Evolutionary conservation across 257 asterid genomes (phyloP).

Genomic region (Lantana camara): DNA sequence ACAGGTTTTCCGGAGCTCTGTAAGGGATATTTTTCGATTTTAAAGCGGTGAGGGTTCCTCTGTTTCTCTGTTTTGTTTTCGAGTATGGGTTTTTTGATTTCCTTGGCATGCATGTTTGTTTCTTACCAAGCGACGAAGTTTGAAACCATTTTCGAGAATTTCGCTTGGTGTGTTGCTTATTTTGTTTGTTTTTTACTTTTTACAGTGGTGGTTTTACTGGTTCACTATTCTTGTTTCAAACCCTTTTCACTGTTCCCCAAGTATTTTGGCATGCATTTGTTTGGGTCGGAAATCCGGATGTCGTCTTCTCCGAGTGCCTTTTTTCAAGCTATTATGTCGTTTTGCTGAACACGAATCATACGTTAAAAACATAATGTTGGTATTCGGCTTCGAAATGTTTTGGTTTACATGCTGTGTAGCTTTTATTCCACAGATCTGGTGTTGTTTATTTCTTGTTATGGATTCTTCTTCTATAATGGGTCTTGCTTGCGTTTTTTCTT

Average conservation of each 20-base stretch:
- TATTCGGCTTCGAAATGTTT: neutral
- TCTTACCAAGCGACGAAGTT: neutral
- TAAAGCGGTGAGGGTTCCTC: neutral
- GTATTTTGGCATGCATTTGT: neutral
- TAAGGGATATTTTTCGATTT: neutral
- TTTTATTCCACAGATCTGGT: neutral
- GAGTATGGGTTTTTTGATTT: neutral
- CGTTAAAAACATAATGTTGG: neutral
- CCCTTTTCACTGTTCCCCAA: neutral
- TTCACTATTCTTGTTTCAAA: neutral
- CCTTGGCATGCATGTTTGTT: slow-evolving; percentile 19
- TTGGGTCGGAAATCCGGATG: neutral
- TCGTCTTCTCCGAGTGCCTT: too few species aligned
- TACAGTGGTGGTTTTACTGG: neutral
- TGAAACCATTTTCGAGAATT: neutral
- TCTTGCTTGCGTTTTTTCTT: neutral
- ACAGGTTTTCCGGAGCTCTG: neutral
- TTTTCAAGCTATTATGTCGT: too few species aligned
- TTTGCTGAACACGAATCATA: neutral
- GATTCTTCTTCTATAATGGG: neutral
- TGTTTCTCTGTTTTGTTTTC: neutral
- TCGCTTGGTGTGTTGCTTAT: neutral
- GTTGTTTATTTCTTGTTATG: neutral
- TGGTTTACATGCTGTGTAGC: neutral
- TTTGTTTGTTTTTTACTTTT: neutral